Percentiles rank a stretch among this genome's conserved stretches.
Evolutionary conservation across 345 rosid species (phyloP).

Genomic region (Hypericum perforatum): DNA sequence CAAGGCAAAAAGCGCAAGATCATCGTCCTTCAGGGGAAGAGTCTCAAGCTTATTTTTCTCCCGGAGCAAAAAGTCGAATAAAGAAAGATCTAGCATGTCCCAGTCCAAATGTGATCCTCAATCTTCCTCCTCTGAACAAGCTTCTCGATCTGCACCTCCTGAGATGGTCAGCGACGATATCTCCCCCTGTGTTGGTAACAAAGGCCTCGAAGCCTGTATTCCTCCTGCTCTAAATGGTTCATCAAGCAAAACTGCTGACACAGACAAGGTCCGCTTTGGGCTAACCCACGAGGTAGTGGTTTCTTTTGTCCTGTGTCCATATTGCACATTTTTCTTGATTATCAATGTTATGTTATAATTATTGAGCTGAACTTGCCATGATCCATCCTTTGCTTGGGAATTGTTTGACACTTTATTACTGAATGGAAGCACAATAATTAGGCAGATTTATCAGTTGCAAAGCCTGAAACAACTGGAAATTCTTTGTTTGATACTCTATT

Average conservation of each 20-base stretch:
- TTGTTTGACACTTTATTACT: no score
- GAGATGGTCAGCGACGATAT: slow-evolving; percentile 20
- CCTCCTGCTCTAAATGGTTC: slow-evolving; percentile 29
- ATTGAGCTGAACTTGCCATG: no score
- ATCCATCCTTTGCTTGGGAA: no score
- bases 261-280: slow-evolving; percentile 16
- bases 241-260: slow-evolving; percentile 15
- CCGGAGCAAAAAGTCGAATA: slow-evolving; percentile 47
- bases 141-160: slow-evolving; percentile 23
- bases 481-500: not conserved
- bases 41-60: slow-evolving; percentile 80
- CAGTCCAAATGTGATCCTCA: slow-evolving; percentile 28
- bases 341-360: not conserved
- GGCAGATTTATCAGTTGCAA: slow-evolving; percentile 41
- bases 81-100: slow-evolving; percentile 36
- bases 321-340: slow-evolving; percentile 1
- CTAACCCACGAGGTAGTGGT: slow-evolving; percentile 46
- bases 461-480: slow-evolving; percentile 25
- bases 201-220: slow-evolving; percentile 28
- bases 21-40: slow-evolving; percentile 61
- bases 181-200: slow-evolving; percentile 17
- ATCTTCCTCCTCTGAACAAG: slow-evolving; percentile 23
- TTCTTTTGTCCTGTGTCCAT: not conserved
- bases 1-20: slow-evolving; percentile 44
- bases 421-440: no score